Evolutionary conservation across 306 rosid genomes (phyloP).

Genomic region (Lablab purpureus): DNA sequence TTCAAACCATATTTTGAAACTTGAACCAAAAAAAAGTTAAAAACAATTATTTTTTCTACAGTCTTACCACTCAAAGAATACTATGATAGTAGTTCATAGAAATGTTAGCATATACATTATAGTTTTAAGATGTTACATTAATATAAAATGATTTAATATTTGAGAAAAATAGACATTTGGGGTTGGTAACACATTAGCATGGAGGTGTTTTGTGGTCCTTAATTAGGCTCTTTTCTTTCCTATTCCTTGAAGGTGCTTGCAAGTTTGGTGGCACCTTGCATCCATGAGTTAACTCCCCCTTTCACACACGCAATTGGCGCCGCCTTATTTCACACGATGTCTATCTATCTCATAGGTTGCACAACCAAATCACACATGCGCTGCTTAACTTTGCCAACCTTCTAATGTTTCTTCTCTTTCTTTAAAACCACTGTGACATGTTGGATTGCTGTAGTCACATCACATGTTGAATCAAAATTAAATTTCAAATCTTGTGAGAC

Average conservation of each 20-base stretch:
- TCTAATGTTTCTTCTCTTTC: not conserved
- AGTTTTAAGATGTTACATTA: too few species aligned
- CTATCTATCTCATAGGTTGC: slow-evolving; percentile 1
- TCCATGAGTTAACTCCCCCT: slow-evolving; percentile 13
- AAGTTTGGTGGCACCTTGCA: not conserved
- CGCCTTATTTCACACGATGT: not conserved
- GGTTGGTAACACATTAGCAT: too few species aligned
- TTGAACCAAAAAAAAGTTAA: too few species aligned
- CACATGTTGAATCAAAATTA: too few species aligned
- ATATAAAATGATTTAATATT: too few species aligned
- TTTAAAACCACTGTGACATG: not conserved
- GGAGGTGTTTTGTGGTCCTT: not conserved
- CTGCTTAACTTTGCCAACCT: not conserved
- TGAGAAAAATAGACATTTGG: too few species aligned
- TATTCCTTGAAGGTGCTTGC: not conserved
- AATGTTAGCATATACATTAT: too few species aligned
- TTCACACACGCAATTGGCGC: not conserved
- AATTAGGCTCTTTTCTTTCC: not conserved
- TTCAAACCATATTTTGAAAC: too few species aligned
- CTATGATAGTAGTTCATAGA: too few species aligned
- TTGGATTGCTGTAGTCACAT: not conserved
- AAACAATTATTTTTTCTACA: too few species aligned
- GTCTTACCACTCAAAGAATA: too few species aligned
- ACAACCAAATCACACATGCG: slow-evolving; percentile 25
- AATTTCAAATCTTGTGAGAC: not conserved